A percentile compares a stretch with the other conserved stretches of the same genome.
Evolutionary conservation across 192 early-diverging fungal species (phyloP).

Genomic region (Coemansia javaensis): DNA sequence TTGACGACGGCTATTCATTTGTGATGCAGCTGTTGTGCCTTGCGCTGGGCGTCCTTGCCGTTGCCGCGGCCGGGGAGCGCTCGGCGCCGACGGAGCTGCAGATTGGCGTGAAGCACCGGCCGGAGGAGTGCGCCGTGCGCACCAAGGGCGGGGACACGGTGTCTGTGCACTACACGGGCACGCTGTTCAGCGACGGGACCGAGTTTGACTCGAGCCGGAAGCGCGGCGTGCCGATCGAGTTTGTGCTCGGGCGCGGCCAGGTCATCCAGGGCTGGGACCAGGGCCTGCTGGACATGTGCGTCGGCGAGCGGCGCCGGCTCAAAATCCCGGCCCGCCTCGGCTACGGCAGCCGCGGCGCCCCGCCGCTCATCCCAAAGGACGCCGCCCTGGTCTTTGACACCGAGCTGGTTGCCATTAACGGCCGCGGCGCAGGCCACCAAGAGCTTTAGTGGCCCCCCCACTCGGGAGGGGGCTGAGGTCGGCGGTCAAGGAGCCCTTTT

Average conservation of each 20-base stretch:
- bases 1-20: too few species aligned
- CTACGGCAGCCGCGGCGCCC: constrained; percentile 71
- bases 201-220: constrained; percentile 86
- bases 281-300: constrained; percentile 83
- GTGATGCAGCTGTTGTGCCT: too few species aligned
- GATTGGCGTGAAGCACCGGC: constrained; percentile 30
- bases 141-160: constrained; percentile 56
- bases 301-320: constrained; percentile 79
- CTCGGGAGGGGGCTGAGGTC: too few species aligned
- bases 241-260: constrained; percentile 81
- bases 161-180: constrained; percentile 59
- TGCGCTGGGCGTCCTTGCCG: too few species aligned
- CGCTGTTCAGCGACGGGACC: constrained; percentile 58
- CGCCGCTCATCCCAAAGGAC: constrained; percentile 70
- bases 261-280: constrained; percentile 85
- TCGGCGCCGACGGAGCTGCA: constrained; percentile 26
- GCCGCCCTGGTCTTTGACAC: constrained; percentile 77
- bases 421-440: constrained; percentile 4
- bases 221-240: constrained; percentile 73
- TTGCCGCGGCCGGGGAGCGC: neutral
- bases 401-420: constrained; percentile 58
- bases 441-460: constrained; percentile 12
- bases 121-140: constrained; percentile 11
- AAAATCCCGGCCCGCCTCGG: constrained; percentile 74
- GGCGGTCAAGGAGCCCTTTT: too few species aligned